Percentiles rank a stretch among this genome's conserved stretches.
Evolutionary conservation across 371 early-diverging fungal species (phyloP).

Genomic region (Rozella allomycis): DNA sequence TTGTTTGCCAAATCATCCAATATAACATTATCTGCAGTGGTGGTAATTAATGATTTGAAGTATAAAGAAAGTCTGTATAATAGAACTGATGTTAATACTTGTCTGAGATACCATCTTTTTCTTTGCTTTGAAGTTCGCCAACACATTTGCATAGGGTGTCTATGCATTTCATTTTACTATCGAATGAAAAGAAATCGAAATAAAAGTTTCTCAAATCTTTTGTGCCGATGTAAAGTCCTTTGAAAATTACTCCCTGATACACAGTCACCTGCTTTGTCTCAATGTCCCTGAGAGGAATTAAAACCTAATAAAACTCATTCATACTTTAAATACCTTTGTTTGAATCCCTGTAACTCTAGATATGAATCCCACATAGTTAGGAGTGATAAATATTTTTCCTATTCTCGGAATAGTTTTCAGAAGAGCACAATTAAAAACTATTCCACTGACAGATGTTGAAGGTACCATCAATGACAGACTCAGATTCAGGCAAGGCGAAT

Average conservation of each 20-base stretch:
- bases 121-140: no score
- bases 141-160: no score
- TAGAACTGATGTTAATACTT: constrained; percentile 5
- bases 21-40: no score
- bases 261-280: no score
- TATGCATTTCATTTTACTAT: constrained; percentile 8
- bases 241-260: constrained; percentile 8
- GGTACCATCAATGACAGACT: constrained; percentile 26
- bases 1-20: no score
- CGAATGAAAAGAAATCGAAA: constrained; percentile 22
- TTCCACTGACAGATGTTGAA: constrained; percentile 18
- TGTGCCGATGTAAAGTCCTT: constrained; percentile 16
- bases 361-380: constrained; percentile 38
- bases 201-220: constrained; percentile 17
- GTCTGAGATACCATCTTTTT: constrained; percentile 6
- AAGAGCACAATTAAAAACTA: constrained; percentile 12
- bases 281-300: no score
- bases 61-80: constrained; percentile 7
- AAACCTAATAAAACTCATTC: no score
- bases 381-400: constrained; percentile 43
- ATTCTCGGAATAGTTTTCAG: constrained; percentile 16
- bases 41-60: no score
- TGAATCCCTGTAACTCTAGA: constrained; percentile 34
- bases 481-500: constrained; percentile 36
- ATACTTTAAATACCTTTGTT: constrained; percentile 33